Percentiles rank a stretch among this genome's conserved stretches.
Conservation (phyloP, 1,139 yeast species). For the Yamadazyma trypodendri region DNA sequence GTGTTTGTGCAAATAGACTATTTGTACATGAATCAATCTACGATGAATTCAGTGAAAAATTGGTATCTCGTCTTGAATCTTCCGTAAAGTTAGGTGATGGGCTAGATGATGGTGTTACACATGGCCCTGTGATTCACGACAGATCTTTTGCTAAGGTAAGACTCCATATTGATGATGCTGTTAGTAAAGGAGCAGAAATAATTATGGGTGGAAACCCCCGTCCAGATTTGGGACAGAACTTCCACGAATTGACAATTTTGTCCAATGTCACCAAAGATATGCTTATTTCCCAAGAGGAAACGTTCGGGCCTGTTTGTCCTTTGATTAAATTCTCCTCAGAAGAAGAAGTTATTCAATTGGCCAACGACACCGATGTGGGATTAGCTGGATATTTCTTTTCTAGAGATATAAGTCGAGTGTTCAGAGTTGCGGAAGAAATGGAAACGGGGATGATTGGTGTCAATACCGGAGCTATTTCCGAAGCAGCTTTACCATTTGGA, state of each 20-base stretch:
- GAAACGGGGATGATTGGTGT: conserved; percentile 50
- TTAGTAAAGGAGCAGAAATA: conserved; percentile 66
- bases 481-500: conserved; percentile 48
- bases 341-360: conserved; percentile 66
- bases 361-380: conserved; percentile 60
- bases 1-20: conserved; percentile 84
- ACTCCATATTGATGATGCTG: conserved; percentile 72
- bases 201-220: conserved; percentile 64
- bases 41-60: conserved; percentile 48
- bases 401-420: conserved; percentile 49
- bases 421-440: conserved; percentile 46
- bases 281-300: conserved; percentile 69
- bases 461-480: conserved; percentile 45
- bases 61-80: conserved; percentile 50
- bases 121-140: conserved; percentile 78
- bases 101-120: conserved; percentile 61
- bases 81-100: conserved; percentile 72
- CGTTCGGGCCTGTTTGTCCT: conserved; percentile 90
- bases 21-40: conserved; percentile 72
- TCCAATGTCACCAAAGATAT: conserved; percentile 64
- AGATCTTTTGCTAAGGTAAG: conserved; percentile 68
- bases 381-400: conserved; percentile 48
- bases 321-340: conserved; percentile 61
- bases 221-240: conserved; percentile 68
- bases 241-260: conserved; percentile 75